phyloP scores from a whole-genome alignment of 441 rosid genomes.

The Syzygium syzygioides region DNA sequence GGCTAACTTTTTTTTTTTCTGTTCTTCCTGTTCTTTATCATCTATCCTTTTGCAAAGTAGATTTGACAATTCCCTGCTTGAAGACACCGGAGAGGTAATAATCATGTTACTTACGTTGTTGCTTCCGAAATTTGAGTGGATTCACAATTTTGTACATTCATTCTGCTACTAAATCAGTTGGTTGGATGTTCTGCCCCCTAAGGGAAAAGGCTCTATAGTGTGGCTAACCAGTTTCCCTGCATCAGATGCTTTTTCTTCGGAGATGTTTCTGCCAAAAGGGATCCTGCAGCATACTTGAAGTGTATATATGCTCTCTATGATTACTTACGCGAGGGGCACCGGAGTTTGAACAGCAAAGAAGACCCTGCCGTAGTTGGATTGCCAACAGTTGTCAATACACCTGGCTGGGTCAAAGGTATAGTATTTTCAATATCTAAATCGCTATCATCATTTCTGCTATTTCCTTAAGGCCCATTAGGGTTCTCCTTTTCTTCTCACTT shows the following conservation, averaged over 20 bases:
- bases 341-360: constrained; percentile 21
- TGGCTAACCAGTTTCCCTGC: constrained; percentile 6
- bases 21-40: background rate
- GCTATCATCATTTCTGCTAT: background rate
- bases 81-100: constrained; percentile 88
- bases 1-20: constrained; percentile 3
- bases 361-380: constrained; percentile 30
- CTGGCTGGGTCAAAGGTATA: constrained; percentile 97
- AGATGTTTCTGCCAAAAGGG: constrained; percentile 79
- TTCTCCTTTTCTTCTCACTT: background rate
- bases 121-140: background rate
- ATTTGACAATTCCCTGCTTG: constrained; percentile 76
- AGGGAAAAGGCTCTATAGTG: background rate
- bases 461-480: background rate
- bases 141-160: background rate
- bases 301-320: constrained; percentile 48
- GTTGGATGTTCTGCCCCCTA: background rate
- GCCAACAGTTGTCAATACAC: constrained; percentile 86
- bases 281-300: constrained; percentile 69
- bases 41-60: constrained; percentile 18
- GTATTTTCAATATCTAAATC: background rate
- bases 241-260: constrained; percentile 82
- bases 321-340: constrained; percentile 48
- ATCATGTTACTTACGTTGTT: background rate
- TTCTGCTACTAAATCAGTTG: background rate